Evolutionary conservation across 2,329 filamentous ascomycete species (phyloP).

Genomic region (Pezicula neosporulosa): DNA sequence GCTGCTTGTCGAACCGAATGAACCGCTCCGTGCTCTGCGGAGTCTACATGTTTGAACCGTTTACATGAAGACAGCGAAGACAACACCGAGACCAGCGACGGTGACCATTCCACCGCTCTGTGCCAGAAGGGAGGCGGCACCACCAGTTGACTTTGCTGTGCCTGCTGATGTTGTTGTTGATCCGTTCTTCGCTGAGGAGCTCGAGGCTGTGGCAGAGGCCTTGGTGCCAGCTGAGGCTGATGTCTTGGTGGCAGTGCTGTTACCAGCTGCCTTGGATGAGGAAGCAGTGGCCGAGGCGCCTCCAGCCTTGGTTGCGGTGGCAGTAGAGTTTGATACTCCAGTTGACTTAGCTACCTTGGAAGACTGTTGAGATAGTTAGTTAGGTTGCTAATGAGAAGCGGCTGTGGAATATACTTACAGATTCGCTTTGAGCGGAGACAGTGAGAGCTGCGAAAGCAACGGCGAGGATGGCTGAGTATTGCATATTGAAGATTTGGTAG

Average conservation of each 20-base stretch:
- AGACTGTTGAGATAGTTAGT: background rate
- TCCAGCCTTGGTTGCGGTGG: conserved; percentile 1
- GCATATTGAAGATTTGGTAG: conserved; percentile 16
- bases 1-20: background rate
- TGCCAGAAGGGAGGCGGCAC: conserved; percentile 16
- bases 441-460: conserved; percentile 16
- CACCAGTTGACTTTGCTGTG: conserved; percentile 12
- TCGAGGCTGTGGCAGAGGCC: conserved; percentile 25
- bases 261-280: conserved; percentile 2
- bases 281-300: background rate
- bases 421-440: conserved; percentile 14
- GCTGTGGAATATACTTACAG: conserved; percentile 4
- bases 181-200: conserved; percentile 31
- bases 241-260: background rate
- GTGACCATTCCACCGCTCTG: conserved; percentile 24
- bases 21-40: background rate
- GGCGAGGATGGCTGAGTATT: conserved; percentile 21
- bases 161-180: conserved; percentile 18
- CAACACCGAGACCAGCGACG: conserved; percentile 23
- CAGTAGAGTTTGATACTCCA: background rate
- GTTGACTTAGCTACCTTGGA: background rate
- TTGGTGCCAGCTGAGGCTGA: background rate
- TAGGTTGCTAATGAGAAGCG: background rate
- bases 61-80: conserved; percentile 29
- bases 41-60: background rate